phyloP scores from a whole-genome alignment of 1,139 yeast species.

The Sugiyamaella castrensis region DNA sequence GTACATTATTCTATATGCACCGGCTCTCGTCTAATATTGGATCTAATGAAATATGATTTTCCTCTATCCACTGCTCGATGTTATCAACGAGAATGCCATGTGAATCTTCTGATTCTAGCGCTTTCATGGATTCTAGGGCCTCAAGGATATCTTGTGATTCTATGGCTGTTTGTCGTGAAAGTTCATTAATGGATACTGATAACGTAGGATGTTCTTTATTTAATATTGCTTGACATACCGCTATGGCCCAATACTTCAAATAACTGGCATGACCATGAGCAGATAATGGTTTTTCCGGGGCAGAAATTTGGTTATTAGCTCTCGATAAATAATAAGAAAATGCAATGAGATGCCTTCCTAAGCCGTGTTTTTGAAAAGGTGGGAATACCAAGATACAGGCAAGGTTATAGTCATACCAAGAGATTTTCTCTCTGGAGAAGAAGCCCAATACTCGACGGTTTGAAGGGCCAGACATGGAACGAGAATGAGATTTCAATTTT shows the following conservation, averaged over 20 bases:
- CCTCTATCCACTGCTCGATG: constrained; percentile 17
- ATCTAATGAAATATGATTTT: constrained; percentile 15
- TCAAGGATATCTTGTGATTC: constrained; percentile 64
- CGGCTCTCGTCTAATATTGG: constrained; percentile 21
- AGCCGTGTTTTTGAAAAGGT: constrained; percentile 74
- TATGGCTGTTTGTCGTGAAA: constrained; percentile 64
- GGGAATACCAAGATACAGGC: constrained; percentile 93
- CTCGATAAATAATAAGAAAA: constrained; percentile 74
- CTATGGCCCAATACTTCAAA: constrained; percentile 70
- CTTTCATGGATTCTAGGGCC: constrained; percentile 15
- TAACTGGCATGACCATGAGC: constrained; percentile 76
- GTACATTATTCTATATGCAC: constrained; percentile 1
- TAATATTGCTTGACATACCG: constrained; percentile 35
- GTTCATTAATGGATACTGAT: constrained; percentile 46
- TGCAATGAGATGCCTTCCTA: constrained; percentile 79
- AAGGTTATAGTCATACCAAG: constrained; percentile 81
- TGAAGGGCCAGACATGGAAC: constrained; percentile 6
- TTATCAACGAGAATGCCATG: constrained; percentile 14
- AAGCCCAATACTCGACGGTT: constrained; percentile 59
- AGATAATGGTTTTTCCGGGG: constrained; percentile 90
- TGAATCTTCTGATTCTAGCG: constrained; percentile 13
- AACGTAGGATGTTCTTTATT: constrained; percentile 21
- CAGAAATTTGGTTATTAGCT: constrained; percentile 58
- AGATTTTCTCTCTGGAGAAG: constrained; percentile 79
- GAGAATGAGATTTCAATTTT: no score